Evolutionary conservation across 352 stramenopile species (phyloP).

Genomic region (Phytophthora idaei): DNA sequence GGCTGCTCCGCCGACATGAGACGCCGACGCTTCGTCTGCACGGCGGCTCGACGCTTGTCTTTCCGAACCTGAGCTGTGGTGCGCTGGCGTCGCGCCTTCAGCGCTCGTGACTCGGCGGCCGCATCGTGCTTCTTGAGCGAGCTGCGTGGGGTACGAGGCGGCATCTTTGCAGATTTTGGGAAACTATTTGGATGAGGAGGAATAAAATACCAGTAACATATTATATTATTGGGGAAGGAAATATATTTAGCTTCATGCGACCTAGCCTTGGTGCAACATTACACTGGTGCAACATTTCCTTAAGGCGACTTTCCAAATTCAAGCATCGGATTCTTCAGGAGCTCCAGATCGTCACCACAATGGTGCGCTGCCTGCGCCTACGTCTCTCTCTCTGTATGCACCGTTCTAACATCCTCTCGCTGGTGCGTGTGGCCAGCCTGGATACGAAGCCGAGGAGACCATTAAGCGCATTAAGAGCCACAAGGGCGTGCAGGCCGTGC

Average conservation of each 20-base stretch:
- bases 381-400: neutral
- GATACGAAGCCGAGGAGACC: slow-evolving; percentile 94
- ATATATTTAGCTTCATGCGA: neutral
- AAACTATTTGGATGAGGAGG: neutral
- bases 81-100: slow-evolving; percentile 67
- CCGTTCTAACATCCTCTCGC: neutral
- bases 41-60: slow-evolving; percentile 64
- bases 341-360: neutral
- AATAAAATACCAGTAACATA: too few relatives aligned
- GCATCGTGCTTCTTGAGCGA: slow-evolving; percentile 85
- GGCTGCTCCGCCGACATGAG: slow-evolving; percentile 58
- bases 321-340: slow-evolving; percentile 1
- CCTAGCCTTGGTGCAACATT: slow-evolving; percentile 2
- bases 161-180: slow-evolving; percentile 15
- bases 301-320: neutral
- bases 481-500: slow-evolving; percentile 92
- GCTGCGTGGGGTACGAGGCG: slow-evolving; percentile 53
- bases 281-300: neutral
- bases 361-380: slow-evolving; percentile 2
- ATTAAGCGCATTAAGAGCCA: slow-evolving; percentile 95
- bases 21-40: slow-evolving; percentile 77
- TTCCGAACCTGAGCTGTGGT: slow-evolving; percentile 75
- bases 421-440: slow-evolving; percentile 41
- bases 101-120: slow-evolving; percentile 57
- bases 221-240: too few relatives aligned